These are phyloP conservation scores for Aureobasidium vineae DNA, from an alignment of 2,329 filamentous ascomycete species.

Conservation along the genomic window DNA sequence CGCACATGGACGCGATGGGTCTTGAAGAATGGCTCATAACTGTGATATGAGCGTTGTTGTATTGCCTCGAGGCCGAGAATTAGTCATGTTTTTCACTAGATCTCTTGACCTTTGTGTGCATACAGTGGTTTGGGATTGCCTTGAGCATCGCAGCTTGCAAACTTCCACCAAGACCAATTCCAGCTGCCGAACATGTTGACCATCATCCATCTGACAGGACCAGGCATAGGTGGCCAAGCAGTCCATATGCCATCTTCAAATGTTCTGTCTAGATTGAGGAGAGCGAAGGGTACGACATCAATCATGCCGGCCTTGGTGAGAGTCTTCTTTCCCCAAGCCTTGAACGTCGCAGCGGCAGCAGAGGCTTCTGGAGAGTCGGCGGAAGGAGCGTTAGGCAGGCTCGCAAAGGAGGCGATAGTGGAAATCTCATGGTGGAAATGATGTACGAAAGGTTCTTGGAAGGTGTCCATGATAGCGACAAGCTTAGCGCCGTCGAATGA, in stretches of 20 bases:
- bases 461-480: conserved; percentile 16
- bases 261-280: conserved; percentile 15
- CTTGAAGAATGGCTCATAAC: background rate
- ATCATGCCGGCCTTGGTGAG: conserved; percentile 24
- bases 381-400: background rate
- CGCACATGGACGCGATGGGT: background rate
- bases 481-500: conserved; percentile 4
- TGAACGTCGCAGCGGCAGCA: conserved; percentile 9
- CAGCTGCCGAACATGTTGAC: conserved; percentile 18
- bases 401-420: conserved; percentile 2
- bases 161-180: conserved; percentile 15
- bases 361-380: background rate
- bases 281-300: conserved; percentile 16
- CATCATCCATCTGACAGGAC: conserved; percentile 12
- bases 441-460: conserved; percentile 1
- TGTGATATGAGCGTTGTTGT: background rate
- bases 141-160: conserved; percentile 12
- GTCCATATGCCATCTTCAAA: conserved; percentile 20
- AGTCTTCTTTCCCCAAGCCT: conserved; percentile 22
- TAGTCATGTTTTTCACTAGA: background rate
- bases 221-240: conserved; percentile 13
- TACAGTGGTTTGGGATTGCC: background rate
- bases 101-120: background rate
- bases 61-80: background rate
- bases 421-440: conserved; percentile 18